A percentile compares a stretch with the other conserved stretches of the same genome.
phyloP scores from a whole-genome alignment of 2,329 filamentous ascomycete genomes.

The Phialemoniopsis sp. region DNA sequence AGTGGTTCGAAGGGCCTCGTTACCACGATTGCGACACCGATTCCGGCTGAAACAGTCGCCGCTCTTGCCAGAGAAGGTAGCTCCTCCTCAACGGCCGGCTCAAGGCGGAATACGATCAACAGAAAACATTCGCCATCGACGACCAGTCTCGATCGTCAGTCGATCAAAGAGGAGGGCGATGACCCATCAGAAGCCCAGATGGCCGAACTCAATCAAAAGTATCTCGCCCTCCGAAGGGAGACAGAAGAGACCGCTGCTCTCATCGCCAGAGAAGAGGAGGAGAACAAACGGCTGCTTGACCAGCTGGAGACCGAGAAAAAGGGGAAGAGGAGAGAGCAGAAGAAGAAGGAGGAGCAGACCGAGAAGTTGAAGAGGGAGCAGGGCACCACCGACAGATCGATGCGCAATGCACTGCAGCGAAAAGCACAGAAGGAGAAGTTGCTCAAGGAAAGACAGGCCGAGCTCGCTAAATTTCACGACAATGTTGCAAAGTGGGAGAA shows the following conservation, averaged over 20 bases:
- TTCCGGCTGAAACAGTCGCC: slow-evolving; percentile 56
- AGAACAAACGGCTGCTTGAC: slow-evolving; percentile 60
- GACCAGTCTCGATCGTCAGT: slow-evolving; percentile 47
- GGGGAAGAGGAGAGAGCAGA: slow-evolving; percentile 70
- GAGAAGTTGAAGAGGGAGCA: slow-evolving; percentile 79
- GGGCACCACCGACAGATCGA: slow-evolving; percentile 73
- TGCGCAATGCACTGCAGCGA: slow-evolving; percentile 74
- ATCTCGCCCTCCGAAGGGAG: slow-evolving; percentile 77
- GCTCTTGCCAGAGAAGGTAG: slow-evolving; percentile 63
- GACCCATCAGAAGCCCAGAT: slow-evolving; percentile 63
- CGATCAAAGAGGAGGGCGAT: slow-evolving; percentile 34
- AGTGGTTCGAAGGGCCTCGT: slow-evolving; percentile 42
- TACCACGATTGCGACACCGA: slow-evolving; percentile 57
- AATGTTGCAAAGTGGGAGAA: slow-evolving; percentile 66
- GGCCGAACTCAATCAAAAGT: slow-evolving; percentile 73
- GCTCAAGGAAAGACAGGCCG: slow-evolving; percentile 63
- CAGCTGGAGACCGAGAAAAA: slow-evolving; percentile 76
- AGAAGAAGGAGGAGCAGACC: slow-evolving; percentile 88
- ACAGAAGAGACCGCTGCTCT: slow-evolving; percentile 74
- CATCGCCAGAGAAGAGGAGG: slow-evolving; percentile 67
- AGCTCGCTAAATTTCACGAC: slow-evolving; percentile 66
- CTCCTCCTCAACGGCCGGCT: slow-evolving; percentile 21
- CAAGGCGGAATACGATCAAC: slow-evolving; percentile 65
- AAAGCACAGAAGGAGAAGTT: slow-evolving; percentile 73
- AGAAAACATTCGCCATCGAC: slow-evolving; percentile 73